Evolutionary conservation across 2,329 filamentous ascomycete species (phyloP).

Genomic region (Penicillium hordei): DNA sequence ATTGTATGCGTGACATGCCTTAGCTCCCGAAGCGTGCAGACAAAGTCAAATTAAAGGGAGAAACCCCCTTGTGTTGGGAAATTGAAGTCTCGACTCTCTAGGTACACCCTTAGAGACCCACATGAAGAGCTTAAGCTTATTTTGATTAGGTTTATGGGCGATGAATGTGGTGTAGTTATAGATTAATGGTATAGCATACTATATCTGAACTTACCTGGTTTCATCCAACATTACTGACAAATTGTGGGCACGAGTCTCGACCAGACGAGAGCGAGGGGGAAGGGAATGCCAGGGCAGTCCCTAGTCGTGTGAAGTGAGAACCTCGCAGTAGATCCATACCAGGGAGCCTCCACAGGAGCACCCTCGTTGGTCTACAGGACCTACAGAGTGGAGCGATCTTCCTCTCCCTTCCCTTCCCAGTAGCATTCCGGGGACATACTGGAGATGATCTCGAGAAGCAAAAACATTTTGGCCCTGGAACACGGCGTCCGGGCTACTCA

Average conservation of each 20-base stretch:
- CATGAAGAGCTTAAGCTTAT: constrained; percentile 5
- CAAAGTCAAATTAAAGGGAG: neutral
- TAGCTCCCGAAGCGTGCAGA: constrained; percentile 8
- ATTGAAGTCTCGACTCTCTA: neutral
- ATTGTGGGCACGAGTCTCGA: neutral
- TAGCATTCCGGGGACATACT: constrained; percentile 32
- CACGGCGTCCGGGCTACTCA: constrained; percentile 12
- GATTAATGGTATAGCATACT: neutral
- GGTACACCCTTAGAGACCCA: constrained; percentile 4
- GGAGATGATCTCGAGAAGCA: constrained; percentile 9
- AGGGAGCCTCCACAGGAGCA: constrained; percentile 11
- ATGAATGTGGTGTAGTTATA: neutral
- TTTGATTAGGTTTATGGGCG: neutral
- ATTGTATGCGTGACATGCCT: constrained; percentile 14
- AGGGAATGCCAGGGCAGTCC: constrained; percentile 17
- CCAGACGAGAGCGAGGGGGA: neutral
- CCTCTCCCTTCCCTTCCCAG: constrained; percentile 26
- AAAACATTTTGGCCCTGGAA: constrained; percentile 10
- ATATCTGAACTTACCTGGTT: neutral
- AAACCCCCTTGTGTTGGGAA: constrained; percentile 1
- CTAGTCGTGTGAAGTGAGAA: constrained; percentile 14
- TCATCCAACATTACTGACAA: neutral
- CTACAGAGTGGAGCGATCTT: constrained; percentile 17
- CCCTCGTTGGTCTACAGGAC: constrained; percentile 8
- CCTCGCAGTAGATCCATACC: constrained; percentile 29